Evolutionary conservation across 2,329 filamentous ascomycete genomes (phyloP).

Genomic region (Aureobasidium sp.): DNA sequence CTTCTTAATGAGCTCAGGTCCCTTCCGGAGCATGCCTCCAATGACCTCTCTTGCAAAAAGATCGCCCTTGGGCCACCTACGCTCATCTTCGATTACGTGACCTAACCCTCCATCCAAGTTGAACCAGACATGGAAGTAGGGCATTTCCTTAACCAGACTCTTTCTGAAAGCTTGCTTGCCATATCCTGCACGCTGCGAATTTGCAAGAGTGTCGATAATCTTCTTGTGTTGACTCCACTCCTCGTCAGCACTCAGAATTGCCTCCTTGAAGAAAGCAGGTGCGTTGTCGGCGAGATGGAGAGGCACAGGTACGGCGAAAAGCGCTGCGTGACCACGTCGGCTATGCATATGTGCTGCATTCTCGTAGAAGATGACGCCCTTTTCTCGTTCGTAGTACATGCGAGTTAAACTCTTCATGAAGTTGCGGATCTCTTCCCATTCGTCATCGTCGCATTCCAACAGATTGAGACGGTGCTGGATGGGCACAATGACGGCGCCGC

Average conservation of each 20-base stretch:
- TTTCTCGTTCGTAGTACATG: slow-evolving; percentile 89
- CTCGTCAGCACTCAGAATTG: slow-evolving; percentile 77
- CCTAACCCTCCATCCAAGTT: slow-evolving; percentile 83
- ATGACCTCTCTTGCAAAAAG: slow-evolving; percentile 87
- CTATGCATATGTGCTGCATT: slow-evolving; percentile 73
- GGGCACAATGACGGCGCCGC: slow-evolving; percentile 81
- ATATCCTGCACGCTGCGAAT: slow-evolving; percentile 52
- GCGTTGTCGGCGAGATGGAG: slow-evolving; percentile 86
- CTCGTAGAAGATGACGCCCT: slow-evolving; percentile 94
- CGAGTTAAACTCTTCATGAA: slow-evolving; percentile 96
- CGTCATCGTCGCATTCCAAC: slow-evolving; percentile 96
- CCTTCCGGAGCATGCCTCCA: slow-evolving; percentile 82
- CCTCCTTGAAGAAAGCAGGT: slow-evolving; percentile 91
- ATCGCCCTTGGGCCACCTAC: slow-evolving; percentile 82
- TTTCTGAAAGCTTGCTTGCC: slow-evolving; percentile 76
- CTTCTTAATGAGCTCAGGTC: slow-evolving; percentile 75
- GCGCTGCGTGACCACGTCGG: slow-evolving; percentile 71
- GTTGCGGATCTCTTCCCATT: slow-evolving; percentile 98
- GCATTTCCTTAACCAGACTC: slow-evolving; percentile 86
- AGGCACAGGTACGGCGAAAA: slow-evolving; percentile 80
- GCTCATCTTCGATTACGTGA: slow-evolving; percentile 81
- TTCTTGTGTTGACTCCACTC: slow-evolving; percentile 97
- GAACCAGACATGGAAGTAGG: slow-evolving; percentile 98
- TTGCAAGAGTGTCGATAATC: slow-evolving; percentile 75
- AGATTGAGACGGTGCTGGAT: slow-evolving; percentile 81